Base-by-base conservation (phyloP, 2,329 filamentous ascomycete species). In the Nemania abortiva region DNA sequence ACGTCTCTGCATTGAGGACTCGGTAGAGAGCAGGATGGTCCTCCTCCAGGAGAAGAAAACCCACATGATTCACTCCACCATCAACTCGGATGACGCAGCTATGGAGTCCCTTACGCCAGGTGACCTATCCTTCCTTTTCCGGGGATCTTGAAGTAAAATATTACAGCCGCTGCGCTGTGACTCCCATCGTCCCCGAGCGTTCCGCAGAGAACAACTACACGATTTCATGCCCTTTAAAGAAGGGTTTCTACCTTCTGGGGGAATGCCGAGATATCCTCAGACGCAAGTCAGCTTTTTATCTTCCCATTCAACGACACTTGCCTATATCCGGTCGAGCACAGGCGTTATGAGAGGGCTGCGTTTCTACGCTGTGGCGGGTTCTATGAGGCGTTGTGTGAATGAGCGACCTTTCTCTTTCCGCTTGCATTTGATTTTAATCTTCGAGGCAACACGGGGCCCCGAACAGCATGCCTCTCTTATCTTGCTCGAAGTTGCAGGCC, bases 21-120 rank as follows among this genome's bases (percentile, higher is more conserved):
- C 93, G 0, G 95, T 99, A 31, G 96, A 99, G 83, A 96, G 92
- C 67, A 90, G 96, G 54, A 99, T 99, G 88, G 94, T 99, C 2
- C 85, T 96, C 73, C 87, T 99, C 29, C 96, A 99, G 80, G 96
- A 99, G 84, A 99, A 99, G 88, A 99, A 99, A 84, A 94, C 95
- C 0, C 95, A 92, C 78, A 95, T 99, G 93, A 99, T 99, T 77
- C 93, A 95, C 75, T 95, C 94, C 31, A 99, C 96, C 0, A 95
- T 99, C 80, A 98, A 98, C 80, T 92, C 93, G 52, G 95, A 98
- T 78, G 91, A 96, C 75, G 87, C 92, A 54, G 94, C 95, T 0
- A 93, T 98, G 88, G 94, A 98, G 79, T 95, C 94, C 65, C 84
- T 99, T 70, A 97, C 90, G 15, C 91, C 93, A 0, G 92, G 95